phyloP scores from a whole-genome alignment of 805 yeast species.

The Pichia membranifaciens region DNA sequence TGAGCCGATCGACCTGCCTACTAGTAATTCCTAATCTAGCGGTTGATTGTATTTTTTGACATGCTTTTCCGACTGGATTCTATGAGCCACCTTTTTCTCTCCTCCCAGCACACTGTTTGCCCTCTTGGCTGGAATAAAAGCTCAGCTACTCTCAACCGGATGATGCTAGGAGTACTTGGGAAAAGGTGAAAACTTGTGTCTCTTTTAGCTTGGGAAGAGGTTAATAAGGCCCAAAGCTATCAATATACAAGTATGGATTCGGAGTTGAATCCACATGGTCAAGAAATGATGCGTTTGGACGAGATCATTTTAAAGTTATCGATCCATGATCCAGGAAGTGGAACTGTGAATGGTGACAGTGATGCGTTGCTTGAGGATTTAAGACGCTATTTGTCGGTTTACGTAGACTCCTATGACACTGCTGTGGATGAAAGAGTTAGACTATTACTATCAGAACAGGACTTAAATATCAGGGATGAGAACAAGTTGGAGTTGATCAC shows the following conservation, averaged over 20 bases:
- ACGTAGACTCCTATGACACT: background rate
- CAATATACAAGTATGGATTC: too few species aligned
- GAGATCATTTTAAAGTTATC: slow-evolving; percentile 1
- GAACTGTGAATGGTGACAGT: background rate
- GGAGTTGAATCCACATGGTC: background rate
- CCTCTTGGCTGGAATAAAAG: background rate
- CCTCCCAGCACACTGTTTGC: background rate
- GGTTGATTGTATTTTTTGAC: too few species aligned
- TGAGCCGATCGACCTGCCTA: too few species aligned
- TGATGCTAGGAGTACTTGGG: too few species aligned
- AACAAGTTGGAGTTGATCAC: slow-evolving; percentile 25
- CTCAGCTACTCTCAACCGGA: too few species aligned
- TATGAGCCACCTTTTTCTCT: background rate
- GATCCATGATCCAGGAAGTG: background rate
- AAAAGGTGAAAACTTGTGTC: too few species aligned
- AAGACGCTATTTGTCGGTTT: background rate
- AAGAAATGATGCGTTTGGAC: background rate
- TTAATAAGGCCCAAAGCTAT: too few species aligned
- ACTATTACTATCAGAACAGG: background rate
- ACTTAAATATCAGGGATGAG: slow-evolving; percentile 9
- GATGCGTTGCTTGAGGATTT: background rate
- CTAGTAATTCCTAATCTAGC: too few species aligned
- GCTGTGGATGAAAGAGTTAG: background rate
- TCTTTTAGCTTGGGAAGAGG: too few species aligned
- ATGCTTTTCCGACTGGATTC: background rate